Conservation (phyloP, 441 rosid species). For the Erodium trifolium region DNA sequence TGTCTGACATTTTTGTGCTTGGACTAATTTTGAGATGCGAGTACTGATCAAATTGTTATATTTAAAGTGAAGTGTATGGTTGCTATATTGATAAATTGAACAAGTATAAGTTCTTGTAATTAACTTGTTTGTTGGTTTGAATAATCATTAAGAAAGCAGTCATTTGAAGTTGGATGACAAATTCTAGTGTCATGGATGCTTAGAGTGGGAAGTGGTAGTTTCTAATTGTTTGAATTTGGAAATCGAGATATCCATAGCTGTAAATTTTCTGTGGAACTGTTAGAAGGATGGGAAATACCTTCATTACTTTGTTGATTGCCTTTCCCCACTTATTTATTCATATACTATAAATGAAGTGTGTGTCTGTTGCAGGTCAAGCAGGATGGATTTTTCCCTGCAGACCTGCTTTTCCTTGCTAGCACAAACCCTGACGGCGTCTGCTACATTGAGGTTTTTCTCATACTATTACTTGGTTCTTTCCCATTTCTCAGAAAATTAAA, state of each 20-base stretch:
- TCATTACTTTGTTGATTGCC: not conserved
- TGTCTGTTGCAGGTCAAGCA: constrained; percentile 65
- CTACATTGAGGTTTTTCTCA: constrained; percentile 73
- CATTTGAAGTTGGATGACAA: not conserved
- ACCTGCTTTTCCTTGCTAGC: constrained; percentile 80
- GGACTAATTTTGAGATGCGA: not conserved
- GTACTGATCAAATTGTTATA: constrained; percentile 5
- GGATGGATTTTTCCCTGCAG: constrained; percentile 93
- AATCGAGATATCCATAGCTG: not conserved
- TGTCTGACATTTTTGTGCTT: not conserved
- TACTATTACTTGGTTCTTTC: constrained; percentile 4
- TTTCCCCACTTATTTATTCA: not conserved
- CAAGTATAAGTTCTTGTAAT: not conserved
- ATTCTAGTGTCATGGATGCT: not conserved
- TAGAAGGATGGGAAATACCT: not conserved
- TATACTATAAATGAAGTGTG: constrained; percentile 14
- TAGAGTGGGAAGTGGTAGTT: constrained; percentile 3
- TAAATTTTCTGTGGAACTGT: not conserved
- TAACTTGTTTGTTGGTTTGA: constrained; percentile 2
- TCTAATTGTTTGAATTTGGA: constrained; percentile 6
- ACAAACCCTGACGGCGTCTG: constrained; percentile 94
- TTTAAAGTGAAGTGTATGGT: not conserved
- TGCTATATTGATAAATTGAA: not conserved
- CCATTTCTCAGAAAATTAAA: not conserved
- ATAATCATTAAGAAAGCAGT: not conserved